Base-by-base conservation (phyloP, 2,329 filamentous ascomycete species). In the Blastomyces gilchristii region DNA sequence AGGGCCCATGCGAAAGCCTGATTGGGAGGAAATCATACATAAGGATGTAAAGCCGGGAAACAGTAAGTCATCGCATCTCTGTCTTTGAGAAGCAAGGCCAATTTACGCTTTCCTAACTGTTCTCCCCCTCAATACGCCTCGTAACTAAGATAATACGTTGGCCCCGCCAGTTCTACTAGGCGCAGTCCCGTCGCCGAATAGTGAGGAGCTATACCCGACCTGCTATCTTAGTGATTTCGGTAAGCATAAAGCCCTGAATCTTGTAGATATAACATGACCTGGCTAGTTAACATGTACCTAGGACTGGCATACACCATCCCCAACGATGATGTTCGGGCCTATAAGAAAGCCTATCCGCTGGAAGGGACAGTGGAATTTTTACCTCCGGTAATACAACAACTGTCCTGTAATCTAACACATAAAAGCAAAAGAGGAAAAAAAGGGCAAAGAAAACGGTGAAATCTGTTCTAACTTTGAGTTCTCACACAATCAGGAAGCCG, bases 11-110 rank as follows among this genome's bases (percentile, higher is more conserved):
- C 28, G 58, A 50, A 63, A 61, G 18, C 52, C 58, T 28, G 61
- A 58, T 5, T 65, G 63, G 63, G 63, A 65, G 53, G 63, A 65
- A 47, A 63, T 65, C 37, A 58, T 65, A 37, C 61, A 63, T 25
- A 63, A 61, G 54, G 63, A 65, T 58, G 57, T 61, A 18, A 61
- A 65, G 50, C 61, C 64, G n/a, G 43, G 39, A n/a, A 63, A 65
- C n/a, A 62, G 64, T 65, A 59, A 60, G 62, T 50, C 28, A 47
- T 25, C 18, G 2, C 8, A 16, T 31, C 43, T 60, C 41, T 18
- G 12, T 18, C 16, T 34, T 6, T 49, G 34, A 9, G n/a, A 28
- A 18, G 22, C 9, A 28, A 25, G 58, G 16, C 43, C 43, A 50
- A 58, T 31, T 6, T 31, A 31, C 18, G 56, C 34, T 22, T 39